Evolutionary conservation across 352 stramenopile species (phyloP).

Genomic region (Bremia lactucae): DNA sequence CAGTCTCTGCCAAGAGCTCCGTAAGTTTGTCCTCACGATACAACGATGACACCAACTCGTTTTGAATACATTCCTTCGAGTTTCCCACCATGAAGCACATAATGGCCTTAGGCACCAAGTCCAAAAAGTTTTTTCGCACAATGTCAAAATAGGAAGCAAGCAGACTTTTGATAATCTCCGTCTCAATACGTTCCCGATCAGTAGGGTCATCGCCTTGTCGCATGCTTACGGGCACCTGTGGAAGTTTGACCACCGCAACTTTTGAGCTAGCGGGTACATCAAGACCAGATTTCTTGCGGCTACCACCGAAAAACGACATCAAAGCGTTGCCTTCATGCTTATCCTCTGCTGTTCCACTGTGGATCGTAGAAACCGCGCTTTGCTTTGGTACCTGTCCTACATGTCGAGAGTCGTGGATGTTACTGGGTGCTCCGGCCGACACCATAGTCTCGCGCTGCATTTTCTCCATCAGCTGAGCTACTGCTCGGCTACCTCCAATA

Average conservation of each 20-base stretch:
- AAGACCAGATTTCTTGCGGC: slow-evolving; percentile 43
- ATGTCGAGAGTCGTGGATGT: slow-evolving; percentile 46
- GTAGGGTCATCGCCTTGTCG: slow-evolving; percentile 91
- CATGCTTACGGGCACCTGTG: slow-evolving; percentile 94
- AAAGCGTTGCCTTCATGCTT: slow-evolving; percentile 52
- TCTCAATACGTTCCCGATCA: slow-evolving; percentile 93
- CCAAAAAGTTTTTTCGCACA: slow-evolving; percentile 97
- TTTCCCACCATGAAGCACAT: slow-evolving; percentile 96
- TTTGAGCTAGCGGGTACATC: slow-evolving; percentile 23
- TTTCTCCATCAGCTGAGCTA: slow-evolving; percentile 93
- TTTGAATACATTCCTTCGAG: slow-evolving; percentile 95
- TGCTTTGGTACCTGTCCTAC: slow-evolving; percentile 18
- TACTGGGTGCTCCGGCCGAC: slow-evolving; percentile 20
- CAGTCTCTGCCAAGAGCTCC: slow-evolving; percentile 91
- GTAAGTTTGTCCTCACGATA: slow-evolving; percentile 95
- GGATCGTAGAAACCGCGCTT: slow-evolving; percentile 7
- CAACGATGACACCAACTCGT: slow-evolving; percentile 93
- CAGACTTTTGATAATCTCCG: slow-evolving; percentile 97
- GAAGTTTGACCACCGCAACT: slow-evolving; percentile 86
- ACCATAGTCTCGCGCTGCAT: slow-evolving; percentile 80
- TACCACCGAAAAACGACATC: slow-evolving; percentile 67
- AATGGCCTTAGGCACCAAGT: slow-evolving; percentile 99
- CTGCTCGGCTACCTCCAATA: slow-evolving; percentile 91
- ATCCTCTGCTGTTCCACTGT: slow-evolving; percentile 23
- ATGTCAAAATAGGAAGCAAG: slow-evolving; percentile 98